These are phyloP conservation scores for Populus deltoides DNA, from an alignment of 345 rosid genomes.

Conservation along the genomic window DNA sequence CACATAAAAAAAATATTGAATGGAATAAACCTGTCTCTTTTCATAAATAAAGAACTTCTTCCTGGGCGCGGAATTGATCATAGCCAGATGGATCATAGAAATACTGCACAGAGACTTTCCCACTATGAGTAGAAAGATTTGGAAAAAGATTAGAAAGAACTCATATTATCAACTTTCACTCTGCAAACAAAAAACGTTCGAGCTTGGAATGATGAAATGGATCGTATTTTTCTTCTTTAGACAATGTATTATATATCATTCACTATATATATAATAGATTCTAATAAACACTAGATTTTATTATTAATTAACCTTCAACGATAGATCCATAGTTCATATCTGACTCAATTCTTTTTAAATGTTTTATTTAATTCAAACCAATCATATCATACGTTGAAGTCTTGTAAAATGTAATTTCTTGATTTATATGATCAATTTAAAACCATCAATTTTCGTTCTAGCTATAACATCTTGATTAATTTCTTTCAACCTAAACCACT, in stretches of 20 bases:
- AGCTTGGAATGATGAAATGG: no score
- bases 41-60: constrained; percentile 15
- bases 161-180: no score
- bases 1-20: no score
- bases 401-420: background rate
- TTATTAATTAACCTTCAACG: no score
- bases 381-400: no score
- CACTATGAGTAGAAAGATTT: no score
- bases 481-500: background rate
- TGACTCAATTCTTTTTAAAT: no score
- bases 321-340: no score
- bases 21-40: background rate
- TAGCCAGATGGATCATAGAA: constrained; percentile 23
- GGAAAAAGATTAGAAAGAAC: no score
- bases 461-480: background rate
- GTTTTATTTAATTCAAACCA: no score
- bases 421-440: background rate
- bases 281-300: no score
- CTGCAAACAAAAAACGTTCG: no score
- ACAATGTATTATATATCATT: background rate
- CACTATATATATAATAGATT: background rate
- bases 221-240: background rate
- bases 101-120: background rate
- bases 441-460: background rate
- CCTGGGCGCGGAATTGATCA: constrained; percentile 2